phyloP scores from a whole-genome alignment of 305 asterid genomes.

The Fraxinus greggii region DNA sequence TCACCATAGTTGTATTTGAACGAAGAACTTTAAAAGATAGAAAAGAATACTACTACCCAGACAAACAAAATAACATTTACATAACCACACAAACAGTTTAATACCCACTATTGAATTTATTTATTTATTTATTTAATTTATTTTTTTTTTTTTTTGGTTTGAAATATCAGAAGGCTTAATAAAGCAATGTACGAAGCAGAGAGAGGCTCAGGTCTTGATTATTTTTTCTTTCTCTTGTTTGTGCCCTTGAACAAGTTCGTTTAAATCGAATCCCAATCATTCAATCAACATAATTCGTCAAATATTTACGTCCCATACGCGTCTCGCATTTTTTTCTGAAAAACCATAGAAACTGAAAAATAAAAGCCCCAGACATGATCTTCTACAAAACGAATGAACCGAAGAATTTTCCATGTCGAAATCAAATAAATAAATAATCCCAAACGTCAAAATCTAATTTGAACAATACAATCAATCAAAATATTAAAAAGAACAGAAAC shows the following conservation, averaged over 20 bases:
- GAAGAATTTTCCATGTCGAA: not conserved
- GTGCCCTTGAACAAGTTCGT: slow-evolving; percentile 1
- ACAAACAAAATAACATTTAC: not conserved
- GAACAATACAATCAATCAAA: not conserved
- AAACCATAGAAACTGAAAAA: not conserved
- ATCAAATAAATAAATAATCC: not conserved
- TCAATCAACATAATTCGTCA: not conserved
- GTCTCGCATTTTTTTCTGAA: not conserved
- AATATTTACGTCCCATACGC: not conserved
- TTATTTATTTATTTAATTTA: not conserved
- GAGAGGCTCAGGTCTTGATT: not conserved
- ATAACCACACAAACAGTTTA: slow-evolving; percentile 5
- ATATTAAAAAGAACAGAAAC: slow-evolving; percentile 16
- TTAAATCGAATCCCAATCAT: not conserved
- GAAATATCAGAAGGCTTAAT: not conserved
- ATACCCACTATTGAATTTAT: not conserved
- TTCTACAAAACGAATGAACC: not conserved
- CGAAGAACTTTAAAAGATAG: not conserved
- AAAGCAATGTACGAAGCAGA: not conserved
- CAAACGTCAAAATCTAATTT: not conserved
- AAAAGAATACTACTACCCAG: slow-evolving; percentile 9
- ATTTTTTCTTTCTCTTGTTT: not conserved
- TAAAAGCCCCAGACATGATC: slow-evolving; percentile 8
- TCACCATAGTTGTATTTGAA: not conserved
- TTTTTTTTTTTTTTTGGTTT: not conserved